Base-by-base conservation (phyloP, 2,329 filamentous ascomycete genomes). In the Xylariaceae sp. region DNA sequence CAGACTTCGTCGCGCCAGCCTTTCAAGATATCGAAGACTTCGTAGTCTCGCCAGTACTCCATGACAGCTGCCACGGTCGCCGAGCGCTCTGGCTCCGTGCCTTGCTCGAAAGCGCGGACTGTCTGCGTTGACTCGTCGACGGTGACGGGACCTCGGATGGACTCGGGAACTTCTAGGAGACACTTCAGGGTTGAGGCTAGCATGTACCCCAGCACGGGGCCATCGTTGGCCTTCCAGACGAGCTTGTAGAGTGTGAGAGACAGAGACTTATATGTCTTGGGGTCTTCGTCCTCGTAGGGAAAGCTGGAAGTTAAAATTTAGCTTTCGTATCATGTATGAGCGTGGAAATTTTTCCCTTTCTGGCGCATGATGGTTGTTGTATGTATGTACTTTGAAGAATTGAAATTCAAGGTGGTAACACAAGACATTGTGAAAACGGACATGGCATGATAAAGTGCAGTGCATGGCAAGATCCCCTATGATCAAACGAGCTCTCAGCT, bases 1-100 rank as follows among this genome's bases (percentile, higher is more conserved):
- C 89, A 95, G 14, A 82, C 68, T 66, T 95, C 90, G 58, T 88
- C 71, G 34, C 89, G 78, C 90, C 90, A 95, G 48, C 86, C 86
- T 16, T 72, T 72, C 14, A 97, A 74, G 1, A 95, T 74, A 32
- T 79, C 72, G 63, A 97, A 97, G 2, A 79, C 80, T 6, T 76
- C 71, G n/a, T 78, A 76, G n/a, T 78, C 70, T 16, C 84, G 82
- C 76, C 91, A 88, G 54, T 85, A 79, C 2, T 72, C 62, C 27
- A 84, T 74, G 4, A 90, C 83, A 36, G 71, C 67, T 4, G 69
- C 70, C 14, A 78, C 70, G 21, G 70, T 67, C 5, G 70, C 67
- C 36, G 78, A 89, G 41, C 91, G 82, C 55, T 82, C 76, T 14
- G 72, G 67, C 39, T 84, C 81, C 1, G 76, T 83, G 17, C 72